Evolutionary conservation across 225 moss, liverwort and hornwort species (phyloP).

Genomic region (Marchantia polymorpha): DNA sequence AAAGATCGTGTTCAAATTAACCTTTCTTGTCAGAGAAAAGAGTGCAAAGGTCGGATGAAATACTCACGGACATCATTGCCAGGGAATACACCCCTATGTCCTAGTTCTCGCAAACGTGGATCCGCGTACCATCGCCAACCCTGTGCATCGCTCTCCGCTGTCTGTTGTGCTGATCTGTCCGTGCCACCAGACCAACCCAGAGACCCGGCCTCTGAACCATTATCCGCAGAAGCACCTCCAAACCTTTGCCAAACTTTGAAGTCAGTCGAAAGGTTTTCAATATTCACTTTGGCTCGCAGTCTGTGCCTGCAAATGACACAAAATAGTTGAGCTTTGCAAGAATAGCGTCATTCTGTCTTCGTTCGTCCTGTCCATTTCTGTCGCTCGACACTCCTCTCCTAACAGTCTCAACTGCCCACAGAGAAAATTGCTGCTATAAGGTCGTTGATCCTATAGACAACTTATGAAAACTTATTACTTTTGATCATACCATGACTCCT

Average conservation of each 20-base stretch:
- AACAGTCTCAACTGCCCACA: no score
- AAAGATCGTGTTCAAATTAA: neutral
- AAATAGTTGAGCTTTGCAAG: neutral
- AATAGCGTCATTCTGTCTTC: no score
- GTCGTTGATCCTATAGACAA: no score
- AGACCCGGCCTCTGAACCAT: conserved; percentile 55
- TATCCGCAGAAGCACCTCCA: conserved; percentile 56
- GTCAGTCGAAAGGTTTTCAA: conserved; percentile 69
- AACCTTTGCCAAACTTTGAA: conserved; percentile 85
- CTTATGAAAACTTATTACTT: no score
- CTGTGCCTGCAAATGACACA: conserved; percentile 54
- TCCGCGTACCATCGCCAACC: conserved; percentile 80
- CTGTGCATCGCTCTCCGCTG: conserved; percentile 43
- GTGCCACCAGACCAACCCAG: conserved; percentile 56
- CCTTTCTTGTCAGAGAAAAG: no score
- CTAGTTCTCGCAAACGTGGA: conserved; percentile 67
- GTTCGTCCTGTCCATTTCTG: no score
- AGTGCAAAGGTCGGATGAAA: neutral
- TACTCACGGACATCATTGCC: conserved; percentile 57
- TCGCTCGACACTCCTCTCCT: no score
- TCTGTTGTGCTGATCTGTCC: conserved; percentile 50
- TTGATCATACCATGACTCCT: no score
- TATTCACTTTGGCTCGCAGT: conserved; percentile 73
- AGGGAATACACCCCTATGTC: conserved; percentile 76
- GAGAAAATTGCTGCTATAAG: no score